Conservation (phyloP, 2,329 filamentous ascomycete species). For the Talaromyces marneffei region DNA sequence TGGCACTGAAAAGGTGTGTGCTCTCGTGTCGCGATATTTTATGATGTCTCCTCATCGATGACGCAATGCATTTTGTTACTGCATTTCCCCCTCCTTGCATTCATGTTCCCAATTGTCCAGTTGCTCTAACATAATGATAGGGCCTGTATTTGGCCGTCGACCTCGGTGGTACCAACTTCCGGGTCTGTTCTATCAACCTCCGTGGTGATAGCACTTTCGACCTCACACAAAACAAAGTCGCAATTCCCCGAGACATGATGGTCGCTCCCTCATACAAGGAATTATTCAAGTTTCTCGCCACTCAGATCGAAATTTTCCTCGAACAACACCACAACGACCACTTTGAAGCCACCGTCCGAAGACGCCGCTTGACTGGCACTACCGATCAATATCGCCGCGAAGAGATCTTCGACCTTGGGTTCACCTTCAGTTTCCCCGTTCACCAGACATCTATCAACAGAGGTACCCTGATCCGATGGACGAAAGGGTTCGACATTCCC, state of each 20-base stretch:
- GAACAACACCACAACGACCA: constrained; percentile 81
- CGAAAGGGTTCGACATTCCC: constrained; percentile 96
- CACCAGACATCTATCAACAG: constrained; percentile 93
- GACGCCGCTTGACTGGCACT: constrained; percentile 56
- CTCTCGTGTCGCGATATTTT: neutral
- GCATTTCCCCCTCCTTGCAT: constrained; percentile 15
- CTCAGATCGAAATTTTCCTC: constrained; percentile 86
- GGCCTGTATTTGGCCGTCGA: constrained; percentile 95
- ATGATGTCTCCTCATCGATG: neutral
- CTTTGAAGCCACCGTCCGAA: constrained; percentile 64
- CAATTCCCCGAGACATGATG: constrained; percentile 88
- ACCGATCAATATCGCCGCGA: constrained; percentile 60
- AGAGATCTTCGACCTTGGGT: constrained; percentile 87
- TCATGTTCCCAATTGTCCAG: neutral
- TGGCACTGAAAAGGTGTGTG: constrained; percentile 82
- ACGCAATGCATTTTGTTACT: constrained; percentile 1
- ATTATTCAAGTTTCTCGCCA: constrained; percentile 86
- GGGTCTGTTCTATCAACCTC: constrained; percentile 89
- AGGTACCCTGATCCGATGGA: constrained; percentile 91
- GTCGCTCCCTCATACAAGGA: constrained; percentile 76
- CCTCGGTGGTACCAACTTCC: constrained; percentile 96
- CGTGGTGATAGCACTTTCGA: constrained; percentile 95
- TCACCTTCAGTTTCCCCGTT: constrained; percentile 97
- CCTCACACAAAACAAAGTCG: constrained; percentile 84
- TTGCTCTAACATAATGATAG: constrained; percentile 39